Conservation (phyloP, 139 green algal species). For the Penium margaritaceum region DNA sequence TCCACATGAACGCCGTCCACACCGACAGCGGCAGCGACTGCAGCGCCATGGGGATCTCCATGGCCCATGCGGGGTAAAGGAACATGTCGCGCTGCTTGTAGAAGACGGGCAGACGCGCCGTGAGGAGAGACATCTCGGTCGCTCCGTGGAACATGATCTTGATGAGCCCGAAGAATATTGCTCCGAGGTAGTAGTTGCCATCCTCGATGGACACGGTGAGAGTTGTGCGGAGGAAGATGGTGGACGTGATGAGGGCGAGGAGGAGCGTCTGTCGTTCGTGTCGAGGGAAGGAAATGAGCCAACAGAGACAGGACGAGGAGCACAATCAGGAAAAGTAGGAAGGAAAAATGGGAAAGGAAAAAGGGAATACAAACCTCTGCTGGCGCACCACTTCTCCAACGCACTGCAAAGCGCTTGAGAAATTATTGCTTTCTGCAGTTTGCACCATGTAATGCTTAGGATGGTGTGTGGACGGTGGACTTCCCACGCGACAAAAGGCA, state of each 20-base stretch:
- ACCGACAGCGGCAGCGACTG: constrained; percentile 55
- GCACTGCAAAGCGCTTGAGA: too few species aligned
- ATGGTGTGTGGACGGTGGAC: too few species aligned
- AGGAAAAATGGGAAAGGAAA: too few species aligned
- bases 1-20: constrained; percentile 48
- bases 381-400: too few species aligned
- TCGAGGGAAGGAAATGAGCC: too few species aligned
- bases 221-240: constrained; percentile 52
- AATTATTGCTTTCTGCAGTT: too few species aligned
- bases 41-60: constrained; percentile 38
- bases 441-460: too few species aligned
- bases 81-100: constrained; percentile 69
- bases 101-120: constrained; percentile 53
- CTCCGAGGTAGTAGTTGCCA: constrained; percentile 49
- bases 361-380: too few species aligned
- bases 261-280: constrained; percentile 32
- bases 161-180: constrained; percentile 54
- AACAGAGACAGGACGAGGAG: too few species aligned
- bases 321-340: too few species aligned
- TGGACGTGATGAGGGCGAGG: constrained; percentile 29
- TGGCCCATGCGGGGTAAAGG: constrained; percentile 60
- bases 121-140: constrained; percentile 9
- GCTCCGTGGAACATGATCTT: constrained; percentile 47
- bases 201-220: constrained; percentile 42
- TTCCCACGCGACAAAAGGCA: too few species aligned